Evolutionary conservation across 1,284 basidiomycete genomes (phyloP).

Genomic region (Leccinum solheimii): DNA sequence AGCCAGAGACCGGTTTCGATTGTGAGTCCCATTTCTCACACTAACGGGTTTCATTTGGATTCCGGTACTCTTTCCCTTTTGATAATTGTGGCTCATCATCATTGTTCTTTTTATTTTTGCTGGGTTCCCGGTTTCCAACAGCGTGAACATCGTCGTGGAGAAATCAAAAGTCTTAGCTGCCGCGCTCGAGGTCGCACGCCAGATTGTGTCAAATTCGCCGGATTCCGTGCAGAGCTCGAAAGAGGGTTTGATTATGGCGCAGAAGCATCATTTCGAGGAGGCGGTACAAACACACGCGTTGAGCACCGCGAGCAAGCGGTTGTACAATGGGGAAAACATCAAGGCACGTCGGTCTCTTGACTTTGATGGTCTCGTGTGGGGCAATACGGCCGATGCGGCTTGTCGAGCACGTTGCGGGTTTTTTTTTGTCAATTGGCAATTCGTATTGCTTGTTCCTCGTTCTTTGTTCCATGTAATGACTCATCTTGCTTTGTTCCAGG

Average conservation of each 20-base stretch:
- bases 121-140: slow-evolving; percentile 28
- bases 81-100: slow-evolving; percentile 13
- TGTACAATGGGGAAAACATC: slow-evolving; percentile 73
- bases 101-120: slow-evolving; percentile 6
- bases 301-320: slow-evolving; percentile 51
- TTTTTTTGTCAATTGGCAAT: slow-evolving; percentile 5
- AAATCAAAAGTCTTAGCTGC: slow-evolving; percentile 55
- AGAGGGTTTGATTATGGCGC: slow-evolving; percentile 57
- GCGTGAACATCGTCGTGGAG: slow-evolving; percentile 70
- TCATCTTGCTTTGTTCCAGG: slow-evolving; percentile 29
- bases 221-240: slow-evolving; percentile 82
- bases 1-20: slow-evolving; percentile 69
- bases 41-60: slow-evolving; percentile 11
- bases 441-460: slow-evolving; percentile 1
- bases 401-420: not conserved
- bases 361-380: not conserved
- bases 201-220: slow-evolving; percentile 70
- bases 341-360: slow-evolving; percentile 44
- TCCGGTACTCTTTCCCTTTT: slow-evolving; percentile 10
- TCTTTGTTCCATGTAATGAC: slow-evolving; percentile 7
- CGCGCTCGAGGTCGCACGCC: slow-evolving; percentile 64
- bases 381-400: not conserved
- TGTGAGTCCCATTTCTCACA: slow-evolving; percentile 49
- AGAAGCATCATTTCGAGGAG: slow-evolving; percentile 55
- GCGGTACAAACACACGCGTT: slow-evolving; percentile 51